Conservation (phyloP, 257 asterid genomes). For the Solanum bulbocastanum region DNA sequence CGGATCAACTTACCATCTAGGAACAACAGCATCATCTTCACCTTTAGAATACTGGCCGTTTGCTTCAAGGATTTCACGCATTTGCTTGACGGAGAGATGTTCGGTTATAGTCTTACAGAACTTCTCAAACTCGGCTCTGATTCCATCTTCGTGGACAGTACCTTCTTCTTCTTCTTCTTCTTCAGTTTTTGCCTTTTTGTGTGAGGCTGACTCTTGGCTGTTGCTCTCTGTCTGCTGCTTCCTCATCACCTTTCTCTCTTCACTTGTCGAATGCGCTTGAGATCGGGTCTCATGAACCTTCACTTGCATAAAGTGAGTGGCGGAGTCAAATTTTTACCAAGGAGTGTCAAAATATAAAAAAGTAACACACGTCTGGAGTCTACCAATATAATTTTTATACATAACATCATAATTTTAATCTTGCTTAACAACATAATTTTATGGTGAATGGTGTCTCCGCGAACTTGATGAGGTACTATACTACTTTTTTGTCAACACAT, state of each 20-base stretch:
- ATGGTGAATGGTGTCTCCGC: too few relatives aligned
- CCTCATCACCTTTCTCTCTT: conserved; percentile 46
- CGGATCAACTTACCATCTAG: conserved; percentile 48
- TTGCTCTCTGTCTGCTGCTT: conserved; percentile 68
- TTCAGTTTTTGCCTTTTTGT: conserved; percentile 51
- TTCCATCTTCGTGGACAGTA: background rate
- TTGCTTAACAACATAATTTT: background rate
- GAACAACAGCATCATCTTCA: conserved; percentile 67
- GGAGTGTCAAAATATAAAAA: background rate
- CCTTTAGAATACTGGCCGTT: conserved; percentile 53
- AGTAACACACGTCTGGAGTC: background rate
- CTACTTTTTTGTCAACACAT: background rate
- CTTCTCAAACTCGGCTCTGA: conserved; percentile 40
- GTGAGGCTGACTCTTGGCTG: conserved; percentile 12
- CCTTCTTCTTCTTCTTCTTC: conserved; percentile 14
- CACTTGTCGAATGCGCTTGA: conserved; percentile 23
- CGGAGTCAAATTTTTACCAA: background rate
- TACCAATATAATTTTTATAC: background rate
- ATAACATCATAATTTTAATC: background rate
- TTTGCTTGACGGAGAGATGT: conserved; percentile 55
- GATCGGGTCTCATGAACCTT: conserved; percentile 57
- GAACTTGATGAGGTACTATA: background rate
- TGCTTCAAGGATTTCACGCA: conserved; percentile 62
- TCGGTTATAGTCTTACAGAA: conserved; percentile 56
- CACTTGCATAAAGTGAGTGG: background rate